Percentiles rank a stretch among this genome's conserved stretches.
Evolutionary conservation across 2,329 filamentous ascomycete genomes (phyloP).

Genomic region (Tolypocladium capitatum): DNA sequence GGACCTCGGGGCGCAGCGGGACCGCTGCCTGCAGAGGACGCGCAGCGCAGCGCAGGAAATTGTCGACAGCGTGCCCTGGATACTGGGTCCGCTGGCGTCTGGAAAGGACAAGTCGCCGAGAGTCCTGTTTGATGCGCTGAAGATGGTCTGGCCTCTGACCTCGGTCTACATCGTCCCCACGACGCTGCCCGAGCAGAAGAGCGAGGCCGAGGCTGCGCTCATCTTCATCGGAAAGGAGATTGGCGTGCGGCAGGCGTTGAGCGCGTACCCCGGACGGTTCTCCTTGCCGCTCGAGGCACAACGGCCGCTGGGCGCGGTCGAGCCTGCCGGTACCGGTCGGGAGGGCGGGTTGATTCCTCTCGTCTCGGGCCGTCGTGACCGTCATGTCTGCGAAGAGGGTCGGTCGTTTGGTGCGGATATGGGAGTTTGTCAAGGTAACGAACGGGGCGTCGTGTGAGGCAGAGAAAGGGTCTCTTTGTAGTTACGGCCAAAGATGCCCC

Average conservation of each 20-base stretch:
- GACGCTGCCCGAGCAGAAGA: slow-evolving; percentile 14
- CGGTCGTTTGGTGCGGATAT: too few relatives aligned
- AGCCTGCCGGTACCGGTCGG: neutral
- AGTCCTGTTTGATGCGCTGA: slow-evolving; percentile 22
- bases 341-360: too few relatives aligned
- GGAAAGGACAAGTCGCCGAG: slow-evolving; percentile 16
- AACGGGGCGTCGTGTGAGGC: too few relatives aligned
- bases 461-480: too few relatives aligned
- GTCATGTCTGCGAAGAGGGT: too few relatives aligned
- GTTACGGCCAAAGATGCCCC: too few relatives aligned
- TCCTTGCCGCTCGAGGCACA: slow-evolving; percentile 14
- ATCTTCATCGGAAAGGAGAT: slow-evolving; percentile 21
- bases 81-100: slow-evolving; percentile 12
- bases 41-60: slow-evolving; percentile 16
- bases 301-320: slow-evolving; percentile 6
- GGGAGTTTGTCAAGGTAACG: too few relatives aligned
- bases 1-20: slow-evolving; percentile 15
- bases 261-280: slow-evolving; percentile 7
- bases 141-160: slow-evolving; percentile 24
- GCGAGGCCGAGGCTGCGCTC: slow-evolving; percentile 14
- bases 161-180: slow-evolving; percentile 16
- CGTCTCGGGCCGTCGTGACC: too few relatives aligned
- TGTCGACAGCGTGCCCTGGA: slow-evolving; percentile 11
- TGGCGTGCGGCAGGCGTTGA: slow-evolving; percentile 24
- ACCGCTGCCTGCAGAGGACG: slow-evolving; percentile 13